A percentile compares a stretch with the other conserved stretches of the same genome.
Conservation (phyloP, 371 early-diverging fungal species). For the Nematocida homosporus region DNA sequence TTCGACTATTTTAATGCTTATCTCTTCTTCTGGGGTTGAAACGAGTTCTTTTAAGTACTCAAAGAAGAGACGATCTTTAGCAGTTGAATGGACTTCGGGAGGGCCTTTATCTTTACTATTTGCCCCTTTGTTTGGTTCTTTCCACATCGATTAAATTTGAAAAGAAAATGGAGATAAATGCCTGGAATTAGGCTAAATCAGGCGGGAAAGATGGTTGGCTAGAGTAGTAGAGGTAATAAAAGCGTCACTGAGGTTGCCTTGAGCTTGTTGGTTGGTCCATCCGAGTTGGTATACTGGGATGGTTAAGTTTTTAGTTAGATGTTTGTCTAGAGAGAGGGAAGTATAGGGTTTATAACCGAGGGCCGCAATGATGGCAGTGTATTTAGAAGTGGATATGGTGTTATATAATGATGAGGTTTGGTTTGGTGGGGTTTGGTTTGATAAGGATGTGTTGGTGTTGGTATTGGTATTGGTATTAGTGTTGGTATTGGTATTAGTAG, state of each 20-base stretch:
- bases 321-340: not conserved
- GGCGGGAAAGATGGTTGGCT: not conserved
- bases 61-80: not conserved
- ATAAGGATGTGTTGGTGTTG: too few relatives aligned
- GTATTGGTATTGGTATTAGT: too few relatives aligned
- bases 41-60: not conserved
- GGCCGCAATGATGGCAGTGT: slow-evolving; percentile 26
- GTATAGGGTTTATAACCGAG: slow-evolving; percentile 5
- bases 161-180: slow-evolving; percentile 10
- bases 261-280: slow-evolving; percentile 10
- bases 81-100: too few relatives aligned
- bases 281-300: slow-evolving; percentile 41
- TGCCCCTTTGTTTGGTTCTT: slow-evolving; percentile 27
- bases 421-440: too few relatives aligned
- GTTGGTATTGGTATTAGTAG: too few relatives aligned
- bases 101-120: slow-evolving; percentile 15
- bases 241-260: slow-evolving; percentile 18
- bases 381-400: too few relatives aligned
- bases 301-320: slow-evolving; percentile 5
- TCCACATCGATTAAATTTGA: slow-evolving; percentile 53
- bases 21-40: slow-evolving; percentile 2
- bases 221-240: not conserved
- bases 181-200: not conserved
- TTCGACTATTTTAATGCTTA: not conserved
- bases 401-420: too few relatives aligned